Conservation (phyloP, 768 basidiomycete species). For the Amanita pseudoporphyria region DNA sequence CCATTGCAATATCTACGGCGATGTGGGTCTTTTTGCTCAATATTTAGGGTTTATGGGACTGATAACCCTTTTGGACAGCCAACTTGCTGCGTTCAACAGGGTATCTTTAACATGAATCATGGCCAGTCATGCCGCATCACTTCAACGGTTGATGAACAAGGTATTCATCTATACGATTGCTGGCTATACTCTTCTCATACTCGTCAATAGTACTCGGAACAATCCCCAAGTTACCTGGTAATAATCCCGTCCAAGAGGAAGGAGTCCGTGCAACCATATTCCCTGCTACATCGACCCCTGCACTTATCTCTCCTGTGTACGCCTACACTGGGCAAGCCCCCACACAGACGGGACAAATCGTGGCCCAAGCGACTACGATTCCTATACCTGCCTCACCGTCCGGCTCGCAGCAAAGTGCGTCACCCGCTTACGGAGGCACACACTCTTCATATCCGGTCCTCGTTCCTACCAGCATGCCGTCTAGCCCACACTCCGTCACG, state of each 20-base stretch:
- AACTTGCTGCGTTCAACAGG: slow-evolving; percentile 34
- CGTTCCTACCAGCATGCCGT: background rate
- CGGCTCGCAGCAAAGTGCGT: background rate
- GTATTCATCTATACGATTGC: slow-evolving; percentile 19
- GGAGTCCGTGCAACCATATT: slow-evolving; percentile 24
- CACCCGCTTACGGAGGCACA: background rate
- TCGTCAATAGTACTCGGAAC: slow-evolving; percentile 32
- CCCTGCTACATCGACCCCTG: slow-evolving; percentile 26
- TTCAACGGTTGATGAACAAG: slow-evolving; percentile 34
- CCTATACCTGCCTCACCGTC: background rate
- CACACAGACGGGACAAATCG: slow-evolving; percentile 24
- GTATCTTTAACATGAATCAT: slow-evolving; percentile 33
- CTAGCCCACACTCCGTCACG: background rate
- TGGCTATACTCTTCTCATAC: slow-evolving; percentile 4
- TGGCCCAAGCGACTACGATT: background rate
- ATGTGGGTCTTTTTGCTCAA: slow-evolving; percentile 19
- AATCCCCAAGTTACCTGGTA: slow-evolving; percentile 37
- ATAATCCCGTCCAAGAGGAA: slow-evolving; percentile 38
- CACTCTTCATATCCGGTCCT: background rate
- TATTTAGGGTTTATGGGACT: slow-evolving; percentile 5
- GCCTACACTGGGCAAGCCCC: slow-evolving; percentile 35
- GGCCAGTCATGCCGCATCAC: slow-evolving; percentile 36
- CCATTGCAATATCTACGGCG: slow-evolving; percentile 35
- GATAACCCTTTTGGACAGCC: slow-evolving; percentile 15
- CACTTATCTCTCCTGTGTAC: slow-evolving; percentile 32